These are phyloP conservation scores for Pittosporum tobira DNA, from an alignment of 129 eudicot genomes.

Conservation along the genomic window DNA sequence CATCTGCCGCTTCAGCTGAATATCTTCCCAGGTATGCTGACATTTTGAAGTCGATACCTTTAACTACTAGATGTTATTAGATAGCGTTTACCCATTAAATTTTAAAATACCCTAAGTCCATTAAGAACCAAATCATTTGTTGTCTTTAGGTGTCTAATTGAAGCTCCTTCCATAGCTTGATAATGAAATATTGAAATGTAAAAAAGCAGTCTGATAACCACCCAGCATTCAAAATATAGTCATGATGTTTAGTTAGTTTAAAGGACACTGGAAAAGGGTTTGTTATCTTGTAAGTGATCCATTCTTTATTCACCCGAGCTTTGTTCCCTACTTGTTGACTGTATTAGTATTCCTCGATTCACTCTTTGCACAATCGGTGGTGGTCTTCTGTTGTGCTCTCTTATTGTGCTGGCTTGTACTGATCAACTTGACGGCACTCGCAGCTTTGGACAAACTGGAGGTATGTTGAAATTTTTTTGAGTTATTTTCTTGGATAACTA, in stretches of 20 bases:
- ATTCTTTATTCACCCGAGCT: not conserved
- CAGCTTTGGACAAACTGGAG: conserved; percentile 45
- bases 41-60: conserved; percentile 4
- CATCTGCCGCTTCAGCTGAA: conserved; percentile 45
- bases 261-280: not conserved
- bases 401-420: conserved; percentile 33
- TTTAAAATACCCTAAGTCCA: not conserved
- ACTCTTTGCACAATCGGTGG: conserved; percentile 39
- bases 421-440: conserved; percentile 40
- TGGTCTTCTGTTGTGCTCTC: conserved; percentile 28
- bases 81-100: not conserved
- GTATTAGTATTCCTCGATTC: conserved; percentile 41
- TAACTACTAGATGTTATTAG: not conserved
- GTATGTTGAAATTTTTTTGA: conserved; percentile 18
- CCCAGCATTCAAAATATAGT: not conserved
- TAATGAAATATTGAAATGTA: too few species aligned
- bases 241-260: not conserved
- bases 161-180: not conserved
- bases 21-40: conserved; percentile 26
- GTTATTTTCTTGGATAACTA: too few species aligned
- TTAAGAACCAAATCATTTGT: not conserved
- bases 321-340: not conserved
- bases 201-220: not conserved
- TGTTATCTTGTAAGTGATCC: not conserved
- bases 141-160: not conserved